Conservation (phyloP, 495 filamentous ascomycete genomes). For the Annulohypoxylon bovei region DNA sequence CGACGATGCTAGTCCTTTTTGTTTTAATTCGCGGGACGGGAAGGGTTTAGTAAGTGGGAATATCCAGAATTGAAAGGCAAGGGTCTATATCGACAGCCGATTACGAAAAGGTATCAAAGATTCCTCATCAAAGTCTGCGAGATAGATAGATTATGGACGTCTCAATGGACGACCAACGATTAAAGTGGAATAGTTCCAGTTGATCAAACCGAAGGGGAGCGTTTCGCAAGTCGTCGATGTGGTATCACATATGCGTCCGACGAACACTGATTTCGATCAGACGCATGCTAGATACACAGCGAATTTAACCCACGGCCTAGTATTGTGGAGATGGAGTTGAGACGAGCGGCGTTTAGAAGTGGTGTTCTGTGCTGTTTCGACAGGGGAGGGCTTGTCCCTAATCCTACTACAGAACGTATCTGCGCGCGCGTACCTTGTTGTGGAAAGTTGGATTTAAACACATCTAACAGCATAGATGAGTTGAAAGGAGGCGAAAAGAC, state of each 20-base stretch:
- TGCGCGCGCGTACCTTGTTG: conserved; percentile 17
- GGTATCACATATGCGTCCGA: conserved; percentile 52
- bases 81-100: conserved; percentile 14
- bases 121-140: conserved; percentile 14
- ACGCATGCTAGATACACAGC: conserved; percentile 25
- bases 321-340: conserved; percentile 50
- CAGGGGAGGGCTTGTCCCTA: conserved; percentile 46
- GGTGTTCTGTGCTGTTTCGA: conserved; percentile 55
- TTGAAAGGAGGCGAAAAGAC: conserved; percentile 13
- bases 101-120: conserved; percentile 17
- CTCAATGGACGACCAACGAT: conserved; percentile 4
- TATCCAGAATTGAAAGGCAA: conserved; percentile 13
- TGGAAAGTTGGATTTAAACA: neutral
- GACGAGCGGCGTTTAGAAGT: conserved; percentile 57
- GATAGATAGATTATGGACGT: conserved; percentile 21
- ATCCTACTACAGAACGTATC: conserved; percentile 15
- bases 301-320: conserved; percentile 17
- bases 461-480: conserved; percentile 8
- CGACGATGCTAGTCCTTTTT: conserved; percentile 39
- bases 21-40: conserved; percentile 24
- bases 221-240: conserved; percentile 52
- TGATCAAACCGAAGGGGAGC: conserved; percentile 46
- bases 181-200: conserved; percentile 24
- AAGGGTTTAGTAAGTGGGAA: conserved; percentile 27
- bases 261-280: conserved; percentile 47